Base-by-base conservation (phyloP, 2,329 filamentous ascomycete species). In the Colletotrichum sp. region DNA sequence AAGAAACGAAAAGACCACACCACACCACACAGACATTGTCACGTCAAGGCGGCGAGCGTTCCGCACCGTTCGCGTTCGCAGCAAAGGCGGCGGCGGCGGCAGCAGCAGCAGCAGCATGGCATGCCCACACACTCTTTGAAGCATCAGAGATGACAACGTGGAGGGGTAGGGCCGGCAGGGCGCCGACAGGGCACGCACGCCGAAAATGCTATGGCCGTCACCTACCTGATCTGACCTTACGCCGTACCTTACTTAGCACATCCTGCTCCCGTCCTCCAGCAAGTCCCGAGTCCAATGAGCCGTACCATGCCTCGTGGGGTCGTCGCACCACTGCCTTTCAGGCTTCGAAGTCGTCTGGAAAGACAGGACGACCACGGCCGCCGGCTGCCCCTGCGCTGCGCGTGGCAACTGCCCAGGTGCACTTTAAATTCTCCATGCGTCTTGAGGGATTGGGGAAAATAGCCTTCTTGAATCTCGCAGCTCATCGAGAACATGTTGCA, bases 171-270 rank as follows among this genome's bases (percentile, higher is more conserved):
- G 49, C 59, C 73, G 73, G 73, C 73, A 76, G 64, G 39, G 55
- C 71, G 73, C 73, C 73, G 73, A 76, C 70, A 73, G 73, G 62
- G 73, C 64, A 76, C 73, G 68, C 73, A 65, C 72, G 55, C 73
- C 64, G 59, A 73, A 52, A 44, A 68, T 52, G 44, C 59, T 18
- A 76, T 60, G 30, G 18, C 59, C 59, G 44, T 52, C 44, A 52
- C 44, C 10, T 21, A 52, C 44, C 44, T 49, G 44, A 49, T 49
- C 44, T 21, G 44, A 49, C 44, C 44, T 49, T 49, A 21, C 44
- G n/a, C 10, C 44, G 44, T 52, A 52, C 44, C 44, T 21, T 52
- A 52, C n/a, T n/a, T 52, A 39, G 36, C 16, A 49, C 39, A 10
- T 49, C 44, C 10, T 21, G 44, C 44, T 52, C 18, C 34, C 26